Conservation (phyloP, 768 basidiomycete genomes). For the Kwoniella dendrophila region DNA sequence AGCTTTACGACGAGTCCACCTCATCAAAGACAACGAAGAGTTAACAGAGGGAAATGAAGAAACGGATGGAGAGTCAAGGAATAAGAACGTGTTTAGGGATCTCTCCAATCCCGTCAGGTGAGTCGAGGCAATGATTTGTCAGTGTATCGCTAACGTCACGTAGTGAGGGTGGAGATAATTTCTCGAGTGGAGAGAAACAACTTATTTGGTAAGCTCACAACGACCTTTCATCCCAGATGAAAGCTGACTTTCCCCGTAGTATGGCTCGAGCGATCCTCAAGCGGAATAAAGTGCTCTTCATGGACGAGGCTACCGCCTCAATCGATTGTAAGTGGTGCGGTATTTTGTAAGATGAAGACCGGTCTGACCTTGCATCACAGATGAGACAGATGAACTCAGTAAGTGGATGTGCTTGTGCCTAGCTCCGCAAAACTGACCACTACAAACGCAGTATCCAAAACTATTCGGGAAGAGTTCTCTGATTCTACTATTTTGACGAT, state of each 20-base stretch:
- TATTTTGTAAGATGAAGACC: background rate
- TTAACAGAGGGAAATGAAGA: constrained; percentile 34
- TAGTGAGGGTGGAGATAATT: constrained; percentile 81
- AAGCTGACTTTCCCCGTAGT: constrained; percentile 50
- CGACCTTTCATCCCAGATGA: no score
- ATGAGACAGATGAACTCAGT: constrained; percentile 88
- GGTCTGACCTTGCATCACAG: constrained; percentile 41
- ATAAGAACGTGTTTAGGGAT: constrained; percentile 53
- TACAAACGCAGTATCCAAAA: constrained; percentile 44
- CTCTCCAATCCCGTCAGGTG: constrained; percentile 45
- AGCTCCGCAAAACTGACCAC: no score
- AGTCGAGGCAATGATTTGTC: background rate
- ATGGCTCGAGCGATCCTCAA: constrained; percentile 86
- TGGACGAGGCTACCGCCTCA: constrained; percentile 76
- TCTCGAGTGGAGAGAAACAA: constrained; percentile 74
- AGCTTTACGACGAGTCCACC: constrained; percentile 54
- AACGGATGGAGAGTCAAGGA: constrained; percentile 41
- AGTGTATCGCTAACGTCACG: background rate
- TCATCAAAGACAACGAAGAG: constrained; percentile 43
- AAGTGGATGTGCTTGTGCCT: constrained; percentile 53
- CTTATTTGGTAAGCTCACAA: constrained; percentile 61
- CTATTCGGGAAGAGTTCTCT: constrained; percentile 62
- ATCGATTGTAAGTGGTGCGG: constrained; percentile 62
- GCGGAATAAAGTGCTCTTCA: constrained; percentile 73
- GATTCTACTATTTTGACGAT: constrained; percentile 81